Evolutionary conservation across 257 asterid genomes (phyloP).

Genomic region (Solanum virginianum): DNA sequence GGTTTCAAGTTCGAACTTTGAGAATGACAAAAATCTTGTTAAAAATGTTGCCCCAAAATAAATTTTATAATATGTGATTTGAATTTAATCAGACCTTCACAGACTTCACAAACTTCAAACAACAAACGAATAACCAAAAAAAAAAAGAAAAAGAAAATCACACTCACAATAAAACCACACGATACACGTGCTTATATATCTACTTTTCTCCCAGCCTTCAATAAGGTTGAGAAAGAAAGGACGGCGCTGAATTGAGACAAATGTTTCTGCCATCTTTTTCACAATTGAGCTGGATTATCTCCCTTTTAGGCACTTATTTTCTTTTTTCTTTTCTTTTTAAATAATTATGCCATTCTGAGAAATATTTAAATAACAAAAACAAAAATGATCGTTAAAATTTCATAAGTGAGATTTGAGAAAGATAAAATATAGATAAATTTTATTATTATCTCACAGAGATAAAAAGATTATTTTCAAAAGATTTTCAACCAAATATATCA

Average conservation of each 20-base stretch:
- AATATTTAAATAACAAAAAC: no score
- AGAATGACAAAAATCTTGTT: rapidly evolving
- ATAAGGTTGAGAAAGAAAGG: not conserved
- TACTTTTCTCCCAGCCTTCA: not conserved
- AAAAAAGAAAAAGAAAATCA: no score
- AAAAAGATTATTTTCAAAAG: no score
- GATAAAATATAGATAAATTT: no score
- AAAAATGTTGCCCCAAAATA: no score
- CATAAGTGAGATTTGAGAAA: rapidly evolving
- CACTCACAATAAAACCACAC: not conserved
- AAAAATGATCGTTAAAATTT: rapidly evolving
- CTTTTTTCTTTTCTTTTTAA: not conserved
- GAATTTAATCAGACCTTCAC: rapidly evolving
- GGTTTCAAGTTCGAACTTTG: no score
- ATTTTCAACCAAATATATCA: no score
- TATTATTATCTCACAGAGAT: no score
- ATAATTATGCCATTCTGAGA: not conserved
- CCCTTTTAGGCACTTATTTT: not conserved
- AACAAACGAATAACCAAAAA: no score
- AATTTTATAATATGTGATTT: rapidly evolving
- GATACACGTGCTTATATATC: not conserved
- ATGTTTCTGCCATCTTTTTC: not conserved
- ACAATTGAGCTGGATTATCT: not conserved
- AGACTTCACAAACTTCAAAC: no score
- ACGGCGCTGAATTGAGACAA: not conserved